Evolutionary conservation across 2,329 filamentous ascomycete genomes (phyloP).

Genomic region (Tolypocladium endophyticum): DNA sequence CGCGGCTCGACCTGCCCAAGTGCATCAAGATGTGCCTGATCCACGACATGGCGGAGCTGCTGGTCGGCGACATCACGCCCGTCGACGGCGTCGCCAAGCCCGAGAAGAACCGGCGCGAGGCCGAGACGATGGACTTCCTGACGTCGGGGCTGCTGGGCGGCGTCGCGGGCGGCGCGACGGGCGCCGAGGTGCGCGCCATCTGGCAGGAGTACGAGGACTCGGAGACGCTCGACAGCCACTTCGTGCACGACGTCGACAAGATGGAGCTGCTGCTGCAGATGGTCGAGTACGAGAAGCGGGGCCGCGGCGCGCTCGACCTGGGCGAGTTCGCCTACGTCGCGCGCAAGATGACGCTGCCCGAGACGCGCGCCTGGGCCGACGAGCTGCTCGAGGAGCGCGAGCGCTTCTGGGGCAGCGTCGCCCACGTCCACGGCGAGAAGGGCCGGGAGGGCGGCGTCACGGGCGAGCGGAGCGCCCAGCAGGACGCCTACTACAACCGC

Average conservation of each 20-base stretch:
- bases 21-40: slow-evolving; percentile 95
- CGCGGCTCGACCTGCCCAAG: slow-evolving; percentile 62
- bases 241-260: slow-evolving; percentile 97
- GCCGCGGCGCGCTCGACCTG: slow-evolving; percentile 58
- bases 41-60: slow-evolving; percentile 93
- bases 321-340: slow-evolving; percentile 81
- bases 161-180: slow-evolving; percentile 60
- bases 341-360: slow-evolving; percentile 58
- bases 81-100: slow-evolving; percentile 74
- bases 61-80: slow-evolving; percentile 95
- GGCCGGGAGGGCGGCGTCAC: slow-evolving; percentile 27
- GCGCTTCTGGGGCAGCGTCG: slow-evolving; percentile 53
- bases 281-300: slow-evolving; percentile 82
- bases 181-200: slow-evolving; percentile 61
- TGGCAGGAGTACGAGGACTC: slow-evolving; percentile 96
- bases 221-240: slow-evolving; percentile 71
- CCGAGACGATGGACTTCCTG: slow-evolving; percentile 86
- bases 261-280: slow-evolving; percentile 91
- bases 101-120: slow-evolving; percentile 83
- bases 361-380: slow-evolving; percentile 70
- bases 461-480: slow-evolving; percentile 25
- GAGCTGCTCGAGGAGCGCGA: slow-evolving; percentile 68
- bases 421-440: slow-evolving; percentile 34
- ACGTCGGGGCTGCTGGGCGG: slow-evolving; percentile 60
- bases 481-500: slow-evolving; percentile 39